These are phyloP conservation scores for Akanthomyces lecanii DNA, from an alignment of 2,329 filamentous ascomycete genomes.

Conservation along the genomic window DNA sequence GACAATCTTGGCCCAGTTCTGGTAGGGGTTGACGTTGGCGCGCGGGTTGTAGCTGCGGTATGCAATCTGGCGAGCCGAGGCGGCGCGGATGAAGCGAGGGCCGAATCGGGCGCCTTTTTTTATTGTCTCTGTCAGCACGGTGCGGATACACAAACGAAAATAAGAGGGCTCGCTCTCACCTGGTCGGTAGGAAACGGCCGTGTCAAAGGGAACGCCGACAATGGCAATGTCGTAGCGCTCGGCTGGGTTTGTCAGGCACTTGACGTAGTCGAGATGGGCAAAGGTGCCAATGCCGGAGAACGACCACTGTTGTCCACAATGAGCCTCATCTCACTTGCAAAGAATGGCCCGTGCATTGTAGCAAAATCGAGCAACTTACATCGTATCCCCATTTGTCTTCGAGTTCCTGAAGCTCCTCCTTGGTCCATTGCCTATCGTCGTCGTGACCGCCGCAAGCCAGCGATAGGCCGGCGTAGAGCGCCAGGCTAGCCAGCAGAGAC, in stretches of 20 bases:
- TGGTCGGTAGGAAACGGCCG: constrained; percentile 65
- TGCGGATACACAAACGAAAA: neutral
- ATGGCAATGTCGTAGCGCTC: constrained; percentile 67
- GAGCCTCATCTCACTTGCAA: neutral
- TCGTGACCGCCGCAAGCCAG: constrained; percentile 27
- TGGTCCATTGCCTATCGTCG: constrained; percentile 41
- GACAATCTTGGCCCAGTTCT: constrained; percentile 73
- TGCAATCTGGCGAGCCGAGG: constrained; percentile 73
- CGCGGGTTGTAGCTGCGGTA: constrained; percentile 77
- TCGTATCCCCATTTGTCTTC: constrained; percentile 56
- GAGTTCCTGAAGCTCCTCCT: constrained; percentile 48
- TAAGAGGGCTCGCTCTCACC: constrained; percentile 38
- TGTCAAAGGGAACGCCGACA: constrained; percentile 70
- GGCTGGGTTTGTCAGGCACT: constrained; percentile 63
- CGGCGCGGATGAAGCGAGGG: constrained; percentile 79
- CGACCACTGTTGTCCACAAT: constrained; percentile 28
- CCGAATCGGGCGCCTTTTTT: constrained; percentile 68
- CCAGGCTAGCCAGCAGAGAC: constrained; percentile 23
- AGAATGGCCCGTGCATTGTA: neutral
- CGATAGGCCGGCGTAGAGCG: constrained; percentile 26
- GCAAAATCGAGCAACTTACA: constrained; percentile 33
- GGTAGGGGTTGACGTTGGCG: constrained; percentile 78
- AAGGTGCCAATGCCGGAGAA: constrained; percentile 74
- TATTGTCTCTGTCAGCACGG: neutral
- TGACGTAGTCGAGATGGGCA: constrained; percentile 64